Evolutionary conservation across 208 protist species (phyloP), one percentile per base, ranked within the genome.

Genomic region (Crithidia sp.): DNA sequence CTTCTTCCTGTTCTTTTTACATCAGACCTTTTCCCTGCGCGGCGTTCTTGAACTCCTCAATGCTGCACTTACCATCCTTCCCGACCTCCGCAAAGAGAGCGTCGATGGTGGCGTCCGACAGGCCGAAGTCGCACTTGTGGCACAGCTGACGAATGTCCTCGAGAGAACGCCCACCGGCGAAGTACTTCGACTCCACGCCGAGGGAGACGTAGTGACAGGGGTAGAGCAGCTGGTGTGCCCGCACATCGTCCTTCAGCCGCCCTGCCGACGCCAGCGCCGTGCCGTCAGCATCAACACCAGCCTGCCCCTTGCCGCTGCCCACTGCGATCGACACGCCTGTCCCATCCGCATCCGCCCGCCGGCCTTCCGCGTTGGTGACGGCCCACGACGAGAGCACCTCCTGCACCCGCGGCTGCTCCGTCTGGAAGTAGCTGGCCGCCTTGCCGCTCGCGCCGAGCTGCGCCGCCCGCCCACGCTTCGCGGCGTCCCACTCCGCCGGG

Each of bases 41-140:
- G 28, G 83, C 82, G 68, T 95, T 94, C 77, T 94, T 95, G 75
- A 96, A 95, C 69, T 95, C 87, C 69, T 95, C 92, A 52, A 96
- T 93, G 53, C 89, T 89, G 71, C 88, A 93, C 28, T 67, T 63
- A 9, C 84, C 83, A 69, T 78, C 82, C 39, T 67, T 79, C 19
- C 41, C 64, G 39, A 94, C 82, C n/a, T 62, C 72, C 5, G 14
- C 67, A 61, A 95, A 96, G 3, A 94, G 87, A 19, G 87, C 73
- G 13, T 95, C 81, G 40, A 96, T 92, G 72, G 87, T 80, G 0
- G 65, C 78, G 44, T 95, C 89, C 3, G 81, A 77, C 39, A 96
- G 56, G 44, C 79, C 85, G 61, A 96, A 92, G 50, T 79, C 79
- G 49, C 87, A 85, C 74, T 93, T 94, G 57, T 85, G 75, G 59